Conservation (phyloP, 371 early-diverging fungal genomes). For the Cokeromyces recurvatus region DNA sequence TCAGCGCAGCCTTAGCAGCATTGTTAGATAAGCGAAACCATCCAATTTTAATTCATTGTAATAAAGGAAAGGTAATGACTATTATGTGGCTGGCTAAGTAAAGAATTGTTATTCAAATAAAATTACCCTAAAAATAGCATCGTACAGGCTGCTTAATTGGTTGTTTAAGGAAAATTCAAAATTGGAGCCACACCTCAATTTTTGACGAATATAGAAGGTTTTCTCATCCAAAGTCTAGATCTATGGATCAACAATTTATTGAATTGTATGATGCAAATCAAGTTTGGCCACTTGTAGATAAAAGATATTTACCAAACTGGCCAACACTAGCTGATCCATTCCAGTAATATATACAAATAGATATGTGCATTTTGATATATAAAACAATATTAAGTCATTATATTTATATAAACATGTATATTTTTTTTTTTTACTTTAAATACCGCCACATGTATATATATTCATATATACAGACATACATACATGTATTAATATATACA, state of each 20-base stretch:
- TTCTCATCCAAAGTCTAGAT: conserved; percentile 88
- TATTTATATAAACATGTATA: too few species aligned
- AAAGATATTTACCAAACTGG: conserved; percentile 72
- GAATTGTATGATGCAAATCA: conserved; percentile 88
- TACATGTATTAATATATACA: too few species aligned
- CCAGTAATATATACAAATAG: background rate
- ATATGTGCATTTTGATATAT: background rate
- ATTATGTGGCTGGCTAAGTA: too few species aligned
- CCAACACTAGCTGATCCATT: conserved; percentile 47
- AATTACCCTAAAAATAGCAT: conserved; percentile 47
- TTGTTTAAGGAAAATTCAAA: conserved; percentile 88
- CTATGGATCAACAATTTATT: conserved; percentile 97
- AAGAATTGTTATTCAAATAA: background rate
- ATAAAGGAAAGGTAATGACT: conserved; percentile 86
- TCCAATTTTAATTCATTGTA: conserved; percentile 94
- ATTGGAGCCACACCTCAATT: conserved; percentile 92
- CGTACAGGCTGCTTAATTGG: conserved; percentile 96
- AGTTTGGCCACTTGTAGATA: conserved; percentile 73
- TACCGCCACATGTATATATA: conserved; percentile 2
- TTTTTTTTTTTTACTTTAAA: background rate
- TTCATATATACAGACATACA: too few species aligned
- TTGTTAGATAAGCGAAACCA: conserved; percentile 85
- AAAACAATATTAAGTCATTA: too few species aligned
- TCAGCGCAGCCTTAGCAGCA: conserved; percentile 81
- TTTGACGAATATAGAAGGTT: conserved; percentile 96